Base-by-base conservation (phyloP, 2,329 filamentous ascomycete species). In the Lachnum nothofagi region DNA sequence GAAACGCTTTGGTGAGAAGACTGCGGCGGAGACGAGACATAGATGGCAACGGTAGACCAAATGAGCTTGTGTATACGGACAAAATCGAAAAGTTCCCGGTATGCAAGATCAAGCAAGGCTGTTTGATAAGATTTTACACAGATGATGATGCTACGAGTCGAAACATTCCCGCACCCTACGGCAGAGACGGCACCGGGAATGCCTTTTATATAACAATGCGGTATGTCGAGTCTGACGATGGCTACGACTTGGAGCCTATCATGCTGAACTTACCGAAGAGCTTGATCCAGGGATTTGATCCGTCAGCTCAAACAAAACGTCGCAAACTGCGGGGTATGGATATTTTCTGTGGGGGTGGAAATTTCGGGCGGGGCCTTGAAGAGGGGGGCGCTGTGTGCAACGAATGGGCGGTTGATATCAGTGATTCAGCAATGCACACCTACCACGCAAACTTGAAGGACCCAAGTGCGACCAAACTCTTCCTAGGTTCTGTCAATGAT, bases 331-430 rank as follows among this genome's bases (percentile, higher is more conserved):
- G 69, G 4, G 85, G 83, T 0, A 67, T 91, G 3, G 86, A 89
- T 54, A 69, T 93, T 0, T 94, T 88, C 60, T 88, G 84, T 56
- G 88, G 88, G 1, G 83, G 85, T 16, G 88, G 88, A 0, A 89
- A 84, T 44, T 81, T 93, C 44, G 88, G 87, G 4, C 75, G 85
- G 24, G 88, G 87, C 0, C 70, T 94, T 0, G 86, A 90, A 64
- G 86, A 90, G 45, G 80, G 79, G 1, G 80, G 82, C 0, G 80
- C 73, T 0, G 73, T 90, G 0, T 63, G 80, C 22, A 85, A 86
- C 64, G 70, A 73, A 3, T 85, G 79, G 71, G 80, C 80, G 0
- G 83, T 91, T 22, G 88, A 94, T 59, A 79, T 80, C 49, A 78
- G 76, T 48, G 57, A 68, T 0, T 67, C 72, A 4, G 85, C 88